Base-by-base conservation (phyloP, 2,329 filamentous ascomycete genomes). In the Colletotrichum limetticola region DNA sequence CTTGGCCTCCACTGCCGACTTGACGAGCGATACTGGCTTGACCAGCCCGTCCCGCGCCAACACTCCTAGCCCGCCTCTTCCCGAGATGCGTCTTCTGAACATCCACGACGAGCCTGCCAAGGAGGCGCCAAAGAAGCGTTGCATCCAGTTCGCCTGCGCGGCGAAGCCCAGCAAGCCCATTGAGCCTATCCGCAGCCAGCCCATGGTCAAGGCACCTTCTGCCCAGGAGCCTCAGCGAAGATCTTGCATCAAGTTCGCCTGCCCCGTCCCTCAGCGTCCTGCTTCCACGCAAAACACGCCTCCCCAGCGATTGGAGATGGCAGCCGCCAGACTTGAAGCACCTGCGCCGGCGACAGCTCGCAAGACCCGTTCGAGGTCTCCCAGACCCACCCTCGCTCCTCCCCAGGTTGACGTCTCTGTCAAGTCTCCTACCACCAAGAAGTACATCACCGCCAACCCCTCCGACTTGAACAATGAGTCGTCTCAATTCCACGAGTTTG, bases 1-100 rank as follows among this genome's bases (percentile, higher is more conserved):
- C 83, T 84, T 93, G 72, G 89, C 94, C 58, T 98, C 95, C 1
- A 97, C 95, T 3, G 94, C 94, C 49, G 96, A 98, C 76, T 87
- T 98, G 70, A 98, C 95, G n/a, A 98, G 95, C 82, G 97, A 98
- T 79, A 97, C 94, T 71, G 95, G 94, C 72, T 85, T 97, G 72
- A 97, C 95, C 22, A 98, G 95, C 78, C 95, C 96, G 55, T 93
- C 94, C n/a, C 89, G 95, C 68, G 94, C 94, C 46, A 95, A 91
- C 81, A 96, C 95, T 0, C 95, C 95, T 1, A 98, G 96, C 79
- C 96, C 97, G 22, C 95, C 95, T n/a, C 86, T 92, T 3, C 91
- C 91, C 5, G 87, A 91, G 22, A 85, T 90, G 65, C 83, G 85
- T 24, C 85, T 87, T 67, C 80, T 84, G 8, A 84, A 82, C 30